Base-by-base conservation (phyloP, 2,329 filamentous ascomycete species). In the Fusarium verticillioides region DNA sequence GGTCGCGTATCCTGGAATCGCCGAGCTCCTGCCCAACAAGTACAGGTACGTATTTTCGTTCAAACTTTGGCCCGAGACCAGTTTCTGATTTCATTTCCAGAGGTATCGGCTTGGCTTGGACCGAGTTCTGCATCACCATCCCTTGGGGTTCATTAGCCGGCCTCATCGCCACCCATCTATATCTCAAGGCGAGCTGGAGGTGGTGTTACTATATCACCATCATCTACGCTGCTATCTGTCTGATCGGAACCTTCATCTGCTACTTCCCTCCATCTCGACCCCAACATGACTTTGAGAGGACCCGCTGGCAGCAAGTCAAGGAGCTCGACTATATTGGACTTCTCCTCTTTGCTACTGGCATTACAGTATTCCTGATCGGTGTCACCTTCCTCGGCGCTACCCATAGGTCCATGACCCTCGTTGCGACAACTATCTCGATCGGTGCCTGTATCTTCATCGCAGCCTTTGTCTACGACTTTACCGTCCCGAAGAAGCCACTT, bases 181-280 rank as follows among this genome's bases (percentile, higher is more conserved):
- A 66, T 7, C 62, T 66, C 28, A 60, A 66, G 11, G 52, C 50
- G 28, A 50, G 42, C 2, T 66, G 63, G 62, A 46, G 63, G 44
- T 66, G 63, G 62, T 66, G 63, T 10, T 66, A 66, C 18, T 66
- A 66, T 21, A 66, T 66, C 26, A 66, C 62, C 5, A 50, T 66
- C 0, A 66, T 66, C 5, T 66, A 66, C n/a, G 62, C 63, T 28
- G 26, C 32, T 9, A 23, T 66, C 2, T 66, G 62, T 7, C 32
- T 66, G 2, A 4, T 60, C 11, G 63, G 63, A 10, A 66, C 62
- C 2, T 66, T 66, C 9, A 34, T 60, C 19, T 66, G 62, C 62
- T 66, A 66, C 32, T 66, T 66, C 7, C 63, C 63, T 6, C 63
- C 63, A 1, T 66, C 63, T 9, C 50, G 63, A 1, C 63, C 63